Base-by-base conservation (phyloP, 495 filamentous ascomycete species). In the Sphaerosporella brunnea region DNA sequence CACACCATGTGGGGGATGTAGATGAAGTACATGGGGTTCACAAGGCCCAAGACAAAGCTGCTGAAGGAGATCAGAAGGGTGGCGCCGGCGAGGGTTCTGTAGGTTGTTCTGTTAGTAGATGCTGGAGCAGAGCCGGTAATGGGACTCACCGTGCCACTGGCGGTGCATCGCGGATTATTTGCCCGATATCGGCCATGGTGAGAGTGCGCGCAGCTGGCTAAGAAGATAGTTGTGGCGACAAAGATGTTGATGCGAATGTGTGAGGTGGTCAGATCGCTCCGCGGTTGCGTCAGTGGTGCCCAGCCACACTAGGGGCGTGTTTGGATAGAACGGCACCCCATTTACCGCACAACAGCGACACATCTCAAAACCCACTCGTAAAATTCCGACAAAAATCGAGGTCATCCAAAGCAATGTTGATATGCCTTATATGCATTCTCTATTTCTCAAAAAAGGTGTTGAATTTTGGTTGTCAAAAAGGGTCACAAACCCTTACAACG, bases 101-200 rank as follows among this genome's bases (percentile, higher is more conserved):
- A 35, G n/a, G n/a, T 24, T 8, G 15, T 28, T 39, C 19, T 23
- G 23, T 36, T 50, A 44, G 32, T 42, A 48, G 54, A 19, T 11
- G 41, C 21, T 9, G 5, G 43, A 49, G 36, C 16, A 23, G 36
- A 21, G 40, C 9, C 16, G 30, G 13, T 9, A 26, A 38, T 18
- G 26, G 34, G 39, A 47, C 37, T 26, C 53, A 60, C 57, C 57
- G 53, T 23, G 52, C 53, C 23, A 60, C 39, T 2, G 57, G 57
- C 36, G 56, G 56, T 44, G 56, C 56, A 38, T 60, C 52, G 20
- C 47, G 50, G 35, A 60, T 30, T 38, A 60, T 51, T 8, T 48
- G 35, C 41, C 49, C 54, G 36, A 60, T 48, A 32, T 58, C 54
- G n/a, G 55, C 58, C 55, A 59, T 58, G 28, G 32, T n/a, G n/a